phyloP scores from a whole-genome alignment of 1,284 basidiomycete species.

The Ceratobasidium sp. region DNA sequence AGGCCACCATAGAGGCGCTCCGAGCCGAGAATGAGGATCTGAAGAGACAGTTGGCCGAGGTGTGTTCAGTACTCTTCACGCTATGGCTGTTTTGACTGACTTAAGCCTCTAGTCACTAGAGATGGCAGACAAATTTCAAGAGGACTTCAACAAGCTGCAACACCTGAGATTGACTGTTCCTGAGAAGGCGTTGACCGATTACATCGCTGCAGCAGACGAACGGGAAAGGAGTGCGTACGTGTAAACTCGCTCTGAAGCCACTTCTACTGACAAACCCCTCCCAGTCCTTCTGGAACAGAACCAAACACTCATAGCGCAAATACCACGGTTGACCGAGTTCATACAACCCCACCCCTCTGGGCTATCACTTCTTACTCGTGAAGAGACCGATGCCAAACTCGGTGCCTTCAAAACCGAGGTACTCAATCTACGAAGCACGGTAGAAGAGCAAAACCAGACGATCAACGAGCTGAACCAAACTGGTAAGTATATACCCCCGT shows the following conservation, averaged over 20 bases:
- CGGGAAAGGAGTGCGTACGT: conserved; percentile 64
- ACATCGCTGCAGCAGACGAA: conserved; percentile 64
- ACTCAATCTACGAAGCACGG: conserved; percentile 65
- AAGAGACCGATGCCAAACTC: conserved; percentile 71
- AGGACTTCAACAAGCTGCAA: conserved; percentile 64
- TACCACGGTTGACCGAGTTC: conserved; percentile 68
- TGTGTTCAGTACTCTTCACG: conserved; percentile 37
- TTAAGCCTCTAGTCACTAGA: conserved; percentile 51
- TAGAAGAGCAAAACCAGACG: conserved; percentile 64
- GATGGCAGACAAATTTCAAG: conserved; percentile 35
- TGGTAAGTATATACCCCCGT: conserved; percentile 60
- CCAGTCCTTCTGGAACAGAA: conserved; percentile 71
- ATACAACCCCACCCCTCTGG: conserved; percentile 64
- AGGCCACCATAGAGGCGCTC: conserved; percentile 26
- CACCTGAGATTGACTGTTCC: conserved; percentile 71
- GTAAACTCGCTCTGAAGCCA: conserved; percentile 13
- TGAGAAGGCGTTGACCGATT: conserved; percentile 66
- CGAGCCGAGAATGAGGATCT: conserved; percentile 38
- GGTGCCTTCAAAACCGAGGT: conserved; percentile 61
- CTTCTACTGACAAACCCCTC: background rate
- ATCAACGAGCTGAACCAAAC: conserved; percentile 63
- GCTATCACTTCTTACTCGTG: conserved; percentile 76
- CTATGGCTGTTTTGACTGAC: background rate
- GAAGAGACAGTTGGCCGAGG: conserved; percentile 48
- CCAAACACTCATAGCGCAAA: conserved; percentile 68